Percentiles rank a stretch among this genome's conserved stretches.
Evolutionary conservation across 305 asterid species (phyloP).

Genomic region (Fraxinus dipetala): DNA sequence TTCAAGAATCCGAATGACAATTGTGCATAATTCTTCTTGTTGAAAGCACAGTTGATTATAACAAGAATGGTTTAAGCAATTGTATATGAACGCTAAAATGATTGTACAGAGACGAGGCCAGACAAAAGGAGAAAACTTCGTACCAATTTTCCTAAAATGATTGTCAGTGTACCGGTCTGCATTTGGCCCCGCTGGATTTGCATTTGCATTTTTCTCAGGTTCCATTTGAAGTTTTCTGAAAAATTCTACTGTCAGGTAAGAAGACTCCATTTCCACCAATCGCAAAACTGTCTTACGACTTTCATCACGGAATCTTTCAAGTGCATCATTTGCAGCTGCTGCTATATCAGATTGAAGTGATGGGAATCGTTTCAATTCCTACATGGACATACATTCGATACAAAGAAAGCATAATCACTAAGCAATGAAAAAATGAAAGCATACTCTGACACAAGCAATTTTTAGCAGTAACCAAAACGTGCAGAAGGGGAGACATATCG

Average conservation of each 20-base stretch:
- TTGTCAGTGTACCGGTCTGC: slow-evolving; percentile 74
- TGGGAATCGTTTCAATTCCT: slow-evolving; percentile 95
- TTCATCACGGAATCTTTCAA: slow-evolving; percentile 93
- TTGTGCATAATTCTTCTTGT: background rate
- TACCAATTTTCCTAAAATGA: slow-evolving; percentile 79
- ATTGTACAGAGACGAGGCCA: background rate
- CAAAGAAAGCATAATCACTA: slow-evolving; percentile 8
- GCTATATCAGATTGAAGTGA: slow-evolving; percentile 89
- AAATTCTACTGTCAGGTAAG: slow-evolving; percentile 90
- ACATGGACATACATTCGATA: slow-evolving; percentile 23
- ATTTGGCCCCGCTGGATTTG: slow-evolving; percentile 38
- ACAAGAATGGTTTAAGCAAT: slow-evolving; percentile 1
- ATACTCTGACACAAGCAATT: background rate
- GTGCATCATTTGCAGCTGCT: slow-evolving; percentile 85
- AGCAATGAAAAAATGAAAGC: slow-evolving; percentile 8
- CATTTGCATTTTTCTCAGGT: slow-evolving; percentile 55
- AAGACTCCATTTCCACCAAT: slow-evolving; percentile 95
- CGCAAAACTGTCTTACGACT: slow-evolving; percentile 84
- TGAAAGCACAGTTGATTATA: background rate
- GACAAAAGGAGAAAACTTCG: slow-evolving; percentile 12
- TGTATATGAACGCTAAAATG: background rate
- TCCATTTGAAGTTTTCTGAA: slow-evolving; percentile 83
- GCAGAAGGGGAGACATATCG: background rate
- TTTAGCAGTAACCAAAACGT: slow-evolving; percentile 1
- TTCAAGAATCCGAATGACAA: background rate